Percentiles rank a stretch among this genome's conserved stretches.
Conservation (phyloP, 495 filamentous ascomycete species). For the Penicillium ucsense region DNA sequence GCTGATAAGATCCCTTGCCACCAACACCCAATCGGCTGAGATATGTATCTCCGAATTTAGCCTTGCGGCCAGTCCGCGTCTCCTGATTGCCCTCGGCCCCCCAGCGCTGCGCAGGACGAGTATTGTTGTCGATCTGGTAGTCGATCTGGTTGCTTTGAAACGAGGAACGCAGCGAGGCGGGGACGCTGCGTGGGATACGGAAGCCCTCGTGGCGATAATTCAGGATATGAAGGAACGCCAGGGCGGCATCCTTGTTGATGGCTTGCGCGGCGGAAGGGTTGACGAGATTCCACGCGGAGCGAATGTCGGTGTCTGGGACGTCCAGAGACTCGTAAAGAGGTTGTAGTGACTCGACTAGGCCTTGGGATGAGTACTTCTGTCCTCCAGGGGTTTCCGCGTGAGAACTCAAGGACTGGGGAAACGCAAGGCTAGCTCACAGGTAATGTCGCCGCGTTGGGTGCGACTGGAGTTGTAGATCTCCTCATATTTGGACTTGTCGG, state of each 20-base stretch:
- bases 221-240: constrained; percentile 93
- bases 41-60: constrained; percentile 95
- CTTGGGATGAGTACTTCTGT: constrained; percentile 1
- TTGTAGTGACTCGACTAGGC: constrained; percentile 63
- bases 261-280: constrained; percentile 70
- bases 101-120: constrained; percentile 54
- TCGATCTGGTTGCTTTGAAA: constrained; percentile 94
- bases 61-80: constrained; percentile 75
- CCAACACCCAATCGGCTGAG: constrained; percentile 79
- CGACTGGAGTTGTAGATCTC: constrained; percentile 88
- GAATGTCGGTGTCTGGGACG: constrained; percentile 90
- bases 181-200: constrained; percentile 88
- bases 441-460: constrained; percentile 72
- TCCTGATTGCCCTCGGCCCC: constrained; percentile 58
- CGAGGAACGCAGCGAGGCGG: constrained; percentile 74
- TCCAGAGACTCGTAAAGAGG: constrained; percentile 84
- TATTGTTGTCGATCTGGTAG: constrained; percentile 70
- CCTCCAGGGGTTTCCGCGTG: not conserved
- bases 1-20: constrained; percentile 59
- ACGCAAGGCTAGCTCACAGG: constrained; percentile 44
- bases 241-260: constrained; percentile 88
- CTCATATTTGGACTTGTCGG: constrained; percentile 85
- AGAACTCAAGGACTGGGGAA: not conserved
- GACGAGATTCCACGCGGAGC: constrained; percentile 92
- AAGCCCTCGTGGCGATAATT: constrained; percentile 91